phyloP scores from a whole-genome alignment of 1,284 basidiomycete genomes.

The Athelia psychrophila region DNA sequence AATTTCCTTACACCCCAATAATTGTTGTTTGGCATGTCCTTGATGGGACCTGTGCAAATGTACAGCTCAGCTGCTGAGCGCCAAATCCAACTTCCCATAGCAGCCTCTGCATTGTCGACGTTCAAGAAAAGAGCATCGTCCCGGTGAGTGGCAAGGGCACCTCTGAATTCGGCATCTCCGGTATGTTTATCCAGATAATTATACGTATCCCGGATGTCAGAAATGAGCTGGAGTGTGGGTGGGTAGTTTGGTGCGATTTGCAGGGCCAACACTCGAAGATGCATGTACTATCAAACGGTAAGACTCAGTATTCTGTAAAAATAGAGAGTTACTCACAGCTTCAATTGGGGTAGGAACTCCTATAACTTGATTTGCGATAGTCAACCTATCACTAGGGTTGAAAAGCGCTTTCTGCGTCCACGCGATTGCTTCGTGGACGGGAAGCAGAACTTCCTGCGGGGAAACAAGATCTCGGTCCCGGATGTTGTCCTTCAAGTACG shows the following conservation, averaged over 20 bases:
- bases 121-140: slow-evolving; percentile 34
- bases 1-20: slow-evolving; percentile 23
- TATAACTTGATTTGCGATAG: slow-evolving; percentile 29
- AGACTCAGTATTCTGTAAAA: not conserved
- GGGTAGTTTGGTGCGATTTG: slow-evolving; percentile 24
- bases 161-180: slow-evolving; percentile 11
- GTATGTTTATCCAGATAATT: slow-evolving; percentile 29
- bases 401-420: slow-evolving; percentile 43
- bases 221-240: slow-evolving; percentile 20
- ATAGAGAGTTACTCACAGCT: slow-evolving; percentile 33
- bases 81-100: slow-evolving; percentile 27
- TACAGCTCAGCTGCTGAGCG: slow-evolving; percentile 27
- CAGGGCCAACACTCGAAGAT: slow-evolving; percentile 28
- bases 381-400: slow-evolving; percentile 25
- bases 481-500: slow-evolving; percentile 19
- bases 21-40: slow-evolving; percentile 20
- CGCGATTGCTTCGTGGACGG: slow-evolving; percentile 33
- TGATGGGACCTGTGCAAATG: slow-evolving; percentile 22
- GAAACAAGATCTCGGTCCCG: slow-evolving; percentile 27
- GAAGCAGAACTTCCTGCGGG: slow-evolving; percentile 32
- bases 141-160: slow-evolving; percentile 11
- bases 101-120: slow-evolving; percentile 25
- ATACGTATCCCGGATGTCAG: slow-evolving; percentile 35
- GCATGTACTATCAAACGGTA: slow-evolving; percentile 27
- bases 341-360: slow-evolving; percentile 35